Evolutionary conservation across 73 alveolate genomes (phyloP).

Genomic region (Symbiodinium pilosum): DNA sequence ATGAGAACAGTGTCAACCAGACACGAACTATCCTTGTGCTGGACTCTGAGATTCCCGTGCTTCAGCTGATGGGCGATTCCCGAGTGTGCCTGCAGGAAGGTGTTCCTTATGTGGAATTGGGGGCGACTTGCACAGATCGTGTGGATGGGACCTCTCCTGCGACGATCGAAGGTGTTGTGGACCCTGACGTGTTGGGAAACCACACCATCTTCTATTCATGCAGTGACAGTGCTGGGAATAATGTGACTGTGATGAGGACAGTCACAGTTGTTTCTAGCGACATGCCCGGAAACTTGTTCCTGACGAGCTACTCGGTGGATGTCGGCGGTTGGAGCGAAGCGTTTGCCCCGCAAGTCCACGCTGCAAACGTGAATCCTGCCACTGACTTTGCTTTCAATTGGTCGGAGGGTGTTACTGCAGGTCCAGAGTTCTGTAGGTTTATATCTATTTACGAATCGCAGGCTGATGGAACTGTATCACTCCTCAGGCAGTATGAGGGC

Average conservation of each 20-base stretch:
- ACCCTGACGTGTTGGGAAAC: constrained; percentile 6
- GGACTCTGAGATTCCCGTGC: neutral
- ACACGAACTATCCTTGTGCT: neutral
- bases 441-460: neutral
- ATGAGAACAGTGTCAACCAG: neutral
- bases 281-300: constrained; percentile 2
- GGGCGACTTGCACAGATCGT: neutral
- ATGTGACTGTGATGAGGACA: neutral
- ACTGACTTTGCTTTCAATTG: neutral
- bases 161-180: neutral
- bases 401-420: neutral
- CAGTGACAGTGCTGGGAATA: constrained; percentile 21
- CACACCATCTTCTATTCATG: neutral
- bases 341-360: constrained; percentile 10
- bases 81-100: constrained; percentile 28
- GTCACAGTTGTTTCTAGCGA: constrained; percentile 18
- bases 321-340: neutral
- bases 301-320: neutral
- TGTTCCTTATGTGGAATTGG: neutral
- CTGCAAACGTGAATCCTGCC: neutral
- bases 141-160: neutral
- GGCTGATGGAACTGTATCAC: neutral
- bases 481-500: neutral
- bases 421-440: neutral
- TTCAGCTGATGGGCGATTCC: neutral